Conservation (phyloP, 2,329 filamentous ascomycete species). For the Monosporascus sp. region DNA sequence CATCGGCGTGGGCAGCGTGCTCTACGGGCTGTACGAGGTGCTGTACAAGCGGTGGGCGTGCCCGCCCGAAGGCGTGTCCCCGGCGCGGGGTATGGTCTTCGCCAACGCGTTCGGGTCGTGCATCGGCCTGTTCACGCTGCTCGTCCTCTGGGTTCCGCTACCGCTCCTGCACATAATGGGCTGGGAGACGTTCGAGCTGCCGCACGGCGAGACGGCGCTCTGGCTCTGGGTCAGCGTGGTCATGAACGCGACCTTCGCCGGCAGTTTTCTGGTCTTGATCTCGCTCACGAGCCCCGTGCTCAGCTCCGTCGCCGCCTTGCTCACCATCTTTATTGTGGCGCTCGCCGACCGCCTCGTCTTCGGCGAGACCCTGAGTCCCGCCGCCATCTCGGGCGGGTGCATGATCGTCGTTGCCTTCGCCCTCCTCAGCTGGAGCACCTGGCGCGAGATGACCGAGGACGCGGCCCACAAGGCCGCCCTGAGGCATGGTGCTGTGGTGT, state of each 20-base stretch:
- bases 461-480: slow-evolving; percentile 51
- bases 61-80: slow-evolving; percentile 79
- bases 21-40: slow-evolving; percentile 97
- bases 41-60: slow-evolving; percentile 92
- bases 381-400: slow-evolving; percentile 74
- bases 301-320: slow-evolving; percentile 82
- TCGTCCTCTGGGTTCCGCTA: slow-evolving; percentile 86
- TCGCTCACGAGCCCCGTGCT: slow-evolving; percentile 88
- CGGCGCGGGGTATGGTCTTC: slow-evolving; percentile 90
- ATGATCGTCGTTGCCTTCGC: slow-evolving; percentile 85
- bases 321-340: slow-evolving; percentile 96
- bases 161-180: slow-evolving; percentile 76
- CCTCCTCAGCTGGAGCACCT: slow-evolving; percentile 87
- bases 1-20: slow-evolving; percentile 82
- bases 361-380: slow-evolving; percentile 66
- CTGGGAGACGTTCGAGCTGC: slow-evolving; percentile 78
- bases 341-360: slow-evolving; percentile 85
- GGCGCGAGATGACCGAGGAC: slow-evolving; percentile 86
- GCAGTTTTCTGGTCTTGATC: slow-evolving; percentile 88
- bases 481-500: slow-evolving; percentile 10
- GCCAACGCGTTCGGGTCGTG: slow-evolving; percentile 87
- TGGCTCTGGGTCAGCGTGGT: slow-evolving; percentile 76
- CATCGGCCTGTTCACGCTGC: slow-evolving; percentile 80
- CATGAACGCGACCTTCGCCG: slow-evolving; percentile 88
- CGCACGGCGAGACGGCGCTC: slow-evolving; percentile 70